Evolutionary conservation across 176 grass and related monocot species (phyloP).

Genomic region (Zea luxurians): DNA sequence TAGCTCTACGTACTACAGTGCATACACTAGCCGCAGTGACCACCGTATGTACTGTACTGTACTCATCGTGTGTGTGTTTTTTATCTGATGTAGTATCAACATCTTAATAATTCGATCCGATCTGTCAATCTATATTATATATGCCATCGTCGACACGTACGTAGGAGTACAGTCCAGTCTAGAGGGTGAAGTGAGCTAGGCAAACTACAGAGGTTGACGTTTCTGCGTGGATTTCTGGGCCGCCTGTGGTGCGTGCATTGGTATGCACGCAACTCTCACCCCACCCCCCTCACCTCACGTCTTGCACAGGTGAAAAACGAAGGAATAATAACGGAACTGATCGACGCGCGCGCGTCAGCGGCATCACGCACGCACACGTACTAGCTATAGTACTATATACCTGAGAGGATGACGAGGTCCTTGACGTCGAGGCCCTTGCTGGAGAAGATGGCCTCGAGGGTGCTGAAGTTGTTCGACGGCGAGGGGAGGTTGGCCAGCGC

Average conservation of each 20-base stretch:
- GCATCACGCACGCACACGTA: no score
- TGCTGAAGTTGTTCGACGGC: slow-evolving; percentile 45
- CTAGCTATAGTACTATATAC: background rate
- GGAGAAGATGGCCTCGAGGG: slow-evolving; percentile 37
- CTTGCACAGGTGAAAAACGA: background rate
- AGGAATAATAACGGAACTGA: no score
- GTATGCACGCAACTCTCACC: background rate
- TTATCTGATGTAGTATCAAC: no score
- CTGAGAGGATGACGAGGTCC: slow-evolving; percentile 74
- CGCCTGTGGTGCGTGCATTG: background rate
- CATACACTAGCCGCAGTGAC: no score
- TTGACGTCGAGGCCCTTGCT: slow-evolving; percentile 50
- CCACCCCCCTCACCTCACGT: no score
- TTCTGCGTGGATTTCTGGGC: background rate
- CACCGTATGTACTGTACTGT: no score
- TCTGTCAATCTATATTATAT: no score
- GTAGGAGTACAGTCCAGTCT: background rate
- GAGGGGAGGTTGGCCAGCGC: slow-evolving; percentile 35
- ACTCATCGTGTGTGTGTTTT: no score
- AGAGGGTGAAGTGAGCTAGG: background rate
- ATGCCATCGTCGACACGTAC: background rate
- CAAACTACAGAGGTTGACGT: background rate
- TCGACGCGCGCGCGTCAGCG: no score
- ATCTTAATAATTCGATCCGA: no score
- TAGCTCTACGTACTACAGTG: no score